Percentiles rank a stretch among this genome's conserved stretches.
These are phyloP conservation scores for Ceratobasidium sp. DNA, from an alignment of 1,284 basidiomycete species.

Conservation along the genomic window DNA sequence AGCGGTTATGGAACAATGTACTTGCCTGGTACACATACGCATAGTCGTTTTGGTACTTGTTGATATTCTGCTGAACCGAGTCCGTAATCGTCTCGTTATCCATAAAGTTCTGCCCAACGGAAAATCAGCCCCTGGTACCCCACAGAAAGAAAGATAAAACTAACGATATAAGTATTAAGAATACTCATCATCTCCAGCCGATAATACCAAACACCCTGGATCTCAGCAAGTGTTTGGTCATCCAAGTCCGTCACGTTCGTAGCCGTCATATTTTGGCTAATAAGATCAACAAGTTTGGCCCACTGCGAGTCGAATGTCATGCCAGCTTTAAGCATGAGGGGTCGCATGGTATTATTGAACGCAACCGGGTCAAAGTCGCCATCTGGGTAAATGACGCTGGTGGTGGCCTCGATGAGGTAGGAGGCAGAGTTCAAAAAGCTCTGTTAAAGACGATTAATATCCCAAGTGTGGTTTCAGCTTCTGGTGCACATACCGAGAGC, in stretches of 20 bases:
- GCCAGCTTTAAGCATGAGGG: conserved; percentile 7
- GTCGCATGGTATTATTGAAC: not conserved
- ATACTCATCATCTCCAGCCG: conserved; percentile 15
- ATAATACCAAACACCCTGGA: conserved; percentile 1
- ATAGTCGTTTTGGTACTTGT: conserved; percentile 23
- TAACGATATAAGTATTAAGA: conserved; percentile 11
- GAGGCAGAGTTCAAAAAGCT: conserved; percentile 12
- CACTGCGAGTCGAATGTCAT: conserved; percentile 1
- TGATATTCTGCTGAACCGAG: not conserved
- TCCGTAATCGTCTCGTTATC: conserved; percentile 28
- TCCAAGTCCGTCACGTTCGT: not conserved
- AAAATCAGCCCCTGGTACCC: not conserved
- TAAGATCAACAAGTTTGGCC: not conserved
- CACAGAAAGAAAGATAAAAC: not conserved
- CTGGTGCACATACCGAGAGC: conserved; percentile 19
- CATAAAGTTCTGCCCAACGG: conserved; percentile 10
- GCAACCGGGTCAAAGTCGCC: not conserved
- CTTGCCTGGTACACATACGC: conserved; percentile 6
- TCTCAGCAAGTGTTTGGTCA: not conserved
- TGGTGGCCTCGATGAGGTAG: not conserved
- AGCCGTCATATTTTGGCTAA: not conserved
- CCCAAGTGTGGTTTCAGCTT: too few species aligned
- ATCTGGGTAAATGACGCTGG: not conserved
- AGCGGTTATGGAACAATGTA: not conserved
- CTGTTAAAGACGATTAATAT: not conserved